Evolutionary conservation across 106 monocot genomes (phyloP), one percentile per base, ranked within the genome.

Genomic region (Amphibolis antarctica): DNA sequence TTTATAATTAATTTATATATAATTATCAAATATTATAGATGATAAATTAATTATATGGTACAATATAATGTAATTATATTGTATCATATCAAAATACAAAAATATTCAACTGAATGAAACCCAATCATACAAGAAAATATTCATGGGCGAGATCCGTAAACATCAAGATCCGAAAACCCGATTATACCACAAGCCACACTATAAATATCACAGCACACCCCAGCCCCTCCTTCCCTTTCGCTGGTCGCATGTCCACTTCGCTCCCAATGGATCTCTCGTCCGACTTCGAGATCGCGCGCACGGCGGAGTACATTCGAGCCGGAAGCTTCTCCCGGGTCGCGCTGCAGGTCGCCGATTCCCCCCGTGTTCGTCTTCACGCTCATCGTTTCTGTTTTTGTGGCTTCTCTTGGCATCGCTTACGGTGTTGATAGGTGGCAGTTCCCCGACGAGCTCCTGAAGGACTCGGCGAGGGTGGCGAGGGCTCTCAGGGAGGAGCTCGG

Each of bases 401-500:
- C 12, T 25, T 22, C 18, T 28, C 20, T 0, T 24, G 50, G 12
- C 14, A 17, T 27, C 48, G 20, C 12, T 27, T 1, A 25, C 25
- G 19, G 13, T 23, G 44, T 28, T 67, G 28, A n/a, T 66, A 27
- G 4, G 28, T 49, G 44, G 11, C 67, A 98, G 90, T 98, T 98
- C 60, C 90, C 90, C 24, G 90, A 98, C 58, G 84, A 85, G 70
- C 74, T 98, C 12, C 73, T 90, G 46, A 85, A 77, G 74, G 96
- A 90, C 62, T 80, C 96, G 53, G 59, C 85, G 21, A 47, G 31
- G 51, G 90, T 98, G 50, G 77, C 80, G 42, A 80, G 55, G 68
- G 67, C 80, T 6, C 78, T 98, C 42, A 77, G 67, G 71, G 56
- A 57, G 17, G 82, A 87, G 76, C 80, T 90, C 0, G 87, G 82